Percentiles rank a stretch among this genome's conserved stretches.
Evolutionary conservation across 805 yeast genomes (phyloP).

Genomic region (Candida schatavii): DNA sequence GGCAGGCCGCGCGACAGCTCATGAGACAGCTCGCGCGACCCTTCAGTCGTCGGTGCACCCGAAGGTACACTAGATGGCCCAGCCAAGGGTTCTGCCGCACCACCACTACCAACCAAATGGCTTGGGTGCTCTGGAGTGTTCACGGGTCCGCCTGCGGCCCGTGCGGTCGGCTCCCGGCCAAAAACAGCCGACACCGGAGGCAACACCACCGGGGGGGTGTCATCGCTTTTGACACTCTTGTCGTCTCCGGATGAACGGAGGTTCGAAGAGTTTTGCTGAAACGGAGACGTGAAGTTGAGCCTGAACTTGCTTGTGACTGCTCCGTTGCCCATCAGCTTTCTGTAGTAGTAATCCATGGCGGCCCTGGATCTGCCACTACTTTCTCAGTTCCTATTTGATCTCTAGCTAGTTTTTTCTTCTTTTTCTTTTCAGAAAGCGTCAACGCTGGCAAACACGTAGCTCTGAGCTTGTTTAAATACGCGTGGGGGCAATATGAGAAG

Average conservation of each 20-base stretch:
- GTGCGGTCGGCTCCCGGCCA: neutral
- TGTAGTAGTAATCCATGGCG: conserved; percentile 34
- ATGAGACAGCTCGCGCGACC: neutral
- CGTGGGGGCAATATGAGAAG: too few relatives aligned
- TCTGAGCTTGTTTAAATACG: too few relatives aligned
- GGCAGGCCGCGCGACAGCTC: neutral
- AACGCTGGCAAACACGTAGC: too few relatives aligned
- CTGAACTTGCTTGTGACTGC: conserved; percentile 37
- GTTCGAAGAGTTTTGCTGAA: conserved; percentile 18
- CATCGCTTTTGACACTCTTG: conserved; percentile 4
- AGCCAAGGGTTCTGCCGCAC: neutral
- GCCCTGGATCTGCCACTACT: neutral
- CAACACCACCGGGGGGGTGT: too few relatives aligned
- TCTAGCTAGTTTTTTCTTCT: neutral
- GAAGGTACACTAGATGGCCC: neutral
- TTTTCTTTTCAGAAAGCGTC: too few relatives aligned
- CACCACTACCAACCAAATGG: neutral
- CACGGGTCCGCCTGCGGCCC: neutral
- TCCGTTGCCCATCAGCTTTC: conserved; percentile 39
- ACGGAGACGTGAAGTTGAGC: conserved; percentile 11
- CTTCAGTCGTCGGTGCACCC: neutral
- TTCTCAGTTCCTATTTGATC: neutral
- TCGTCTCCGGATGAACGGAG: conserved; percentile 8
- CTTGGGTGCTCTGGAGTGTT: neutral
- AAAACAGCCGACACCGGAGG: neutral